Conservation (phyloP, 805 yeast species). For the Priceomyces fermenticarens region DNA sequence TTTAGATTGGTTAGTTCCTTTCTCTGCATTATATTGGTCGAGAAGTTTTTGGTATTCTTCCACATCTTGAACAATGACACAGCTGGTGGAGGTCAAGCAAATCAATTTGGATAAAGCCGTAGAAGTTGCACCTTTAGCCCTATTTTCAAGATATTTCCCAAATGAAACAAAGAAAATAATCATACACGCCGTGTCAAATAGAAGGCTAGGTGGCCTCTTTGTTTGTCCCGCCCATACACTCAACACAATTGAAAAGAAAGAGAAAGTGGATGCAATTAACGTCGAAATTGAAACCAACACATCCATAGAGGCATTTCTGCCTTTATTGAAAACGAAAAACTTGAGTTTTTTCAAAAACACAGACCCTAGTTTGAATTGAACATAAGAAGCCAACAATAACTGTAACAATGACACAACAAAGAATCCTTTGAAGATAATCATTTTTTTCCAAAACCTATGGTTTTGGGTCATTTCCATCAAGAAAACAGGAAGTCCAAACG, state of each 20-base stretch:
- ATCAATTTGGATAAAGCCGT: conserved; percentile 79
- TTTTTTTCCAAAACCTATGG: conserved; percentile 27
- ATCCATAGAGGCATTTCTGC: conserved; percentile 79
- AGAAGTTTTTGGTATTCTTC: conserved; percentile 19
- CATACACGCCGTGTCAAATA: conserved; percentile 89
- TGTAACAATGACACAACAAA: conserved; percentile 63
- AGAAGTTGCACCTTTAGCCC: conserved; percentile 92
- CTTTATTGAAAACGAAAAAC: conserved; percentile 61
- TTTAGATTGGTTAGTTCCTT: conserved; percentile 5
- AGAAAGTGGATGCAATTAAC: conserved; percentile 70
- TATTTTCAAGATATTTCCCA: conserved; percentile 89
- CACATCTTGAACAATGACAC: conserved; percentile 56
- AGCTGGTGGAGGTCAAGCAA: conserved; percentile 74
- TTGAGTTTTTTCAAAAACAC: conserved; percentile 64
- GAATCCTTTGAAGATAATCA: conserved; percentile 54
- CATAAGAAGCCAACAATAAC: conserved; percentile 52
- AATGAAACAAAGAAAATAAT: conserved; percentile 76
- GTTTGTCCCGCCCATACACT: conserved; percentile 42
- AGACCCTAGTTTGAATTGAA: conserved; percentile 66
- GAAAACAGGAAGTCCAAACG: conserved; percentile 63
- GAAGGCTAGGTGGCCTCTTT: conserved; percentile 55
- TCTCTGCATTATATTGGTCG: conserved; percentile 5
- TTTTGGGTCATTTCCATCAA: conserved; percentile 47
- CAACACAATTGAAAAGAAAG: conserved; percentile 57
- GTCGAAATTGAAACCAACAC: conserved; percentile 83